Evolutionary conservation across 2,329 filamentous ascomycete genomes (phyloP).

Genomic region (Trichoderma guizhouense): DNA sequence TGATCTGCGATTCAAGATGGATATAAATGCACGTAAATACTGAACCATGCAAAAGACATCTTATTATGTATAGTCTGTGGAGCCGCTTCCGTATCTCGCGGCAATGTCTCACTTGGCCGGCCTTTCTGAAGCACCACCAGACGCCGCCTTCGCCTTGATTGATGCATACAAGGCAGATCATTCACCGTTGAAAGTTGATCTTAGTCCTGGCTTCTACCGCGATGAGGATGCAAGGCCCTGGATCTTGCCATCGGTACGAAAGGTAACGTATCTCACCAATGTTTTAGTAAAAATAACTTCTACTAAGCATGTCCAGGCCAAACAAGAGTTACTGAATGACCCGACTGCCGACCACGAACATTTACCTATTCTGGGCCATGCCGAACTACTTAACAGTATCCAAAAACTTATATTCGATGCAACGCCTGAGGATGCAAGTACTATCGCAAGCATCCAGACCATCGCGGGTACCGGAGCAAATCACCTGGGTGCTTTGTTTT

Average conservation of each 20-base stretch:
- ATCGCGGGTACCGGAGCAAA: not conserved
- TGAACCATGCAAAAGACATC: too few species aligned
- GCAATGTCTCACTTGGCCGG: not conserved
- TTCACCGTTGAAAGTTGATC: not conserved
- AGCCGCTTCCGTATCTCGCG: too few species aligned
- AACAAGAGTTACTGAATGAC: not conserved
- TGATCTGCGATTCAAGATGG: too few species aligned
- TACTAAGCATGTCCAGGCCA: not conserved
- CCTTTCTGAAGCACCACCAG: not conserved
- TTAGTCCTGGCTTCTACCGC: not conserved
- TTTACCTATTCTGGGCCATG: not conserved
- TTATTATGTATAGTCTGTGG: too few species aligned
- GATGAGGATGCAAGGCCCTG: not conserved
- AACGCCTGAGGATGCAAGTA: not conserved
- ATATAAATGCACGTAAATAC: too few species aligned
- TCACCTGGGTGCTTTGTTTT: not conserved
- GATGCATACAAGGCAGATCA: not conserved
- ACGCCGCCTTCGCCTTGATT: not conserved
- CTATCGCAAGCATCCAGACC: not conserved
- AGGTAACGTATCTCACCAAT: not conserved
- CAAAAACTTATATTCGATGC: not conserved
- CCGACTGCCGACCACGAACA: not conserved
- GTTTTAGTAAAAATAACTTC: not conserved
- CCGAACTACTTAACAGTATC: not conserved
- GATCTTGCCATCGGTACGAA: not conserved